Base-by-base conservation (phyloP, 2,329 filamentous ascomycete species). In the Colletotrichum tabaci region DNA sequence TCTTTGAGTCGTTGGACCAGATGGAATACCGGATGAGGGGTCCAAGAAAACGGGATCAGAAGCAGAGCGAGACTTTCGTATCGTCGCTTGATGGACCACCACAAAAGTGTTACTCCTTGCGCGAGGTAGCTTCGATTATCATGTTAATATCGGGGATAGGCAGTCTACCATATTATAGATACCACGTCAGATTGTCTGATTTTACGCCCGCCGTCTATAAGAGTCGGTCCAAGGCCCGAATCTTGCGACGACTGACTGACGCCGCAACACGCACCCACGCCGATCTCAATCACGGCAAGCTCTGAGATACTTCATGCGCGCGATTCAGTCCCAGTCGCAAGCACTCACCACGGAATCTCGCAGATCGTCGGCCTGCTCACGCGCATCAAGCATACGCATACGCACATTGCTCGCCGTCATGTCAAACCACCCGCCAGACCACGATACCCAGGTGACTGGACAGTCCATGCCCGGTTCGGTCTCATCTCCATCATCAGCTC, bases 241-340 rank as follows among this genome's bases (percentile, higher is more conserved):
- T 63, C n/a, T 42, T 60, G 61, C 53, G 61, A 69, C 38, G 38
- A 53, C 60, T 38, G 38, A 53, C 60, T 16, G 30, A 46, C 61
- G 46, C 16, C 30, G 15, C 23, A 35, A 46, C 53, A 44, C 46
- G 35, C 44, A 53, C 66, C 21, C 46, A 40, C 23, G 55, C 61
- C 10, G 30, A 30, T 56, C 47, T 46, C 44, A 47, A 23, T 47
- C n/a, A 46, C 7, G 35, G 46, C 40, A 40, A 26, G 42, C 46
- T n/a, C n/a, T 47, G 13, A 18, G 12, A 30, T 21, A 9, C 35
- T 62, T 55, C 21, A 67, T 67, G 66, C 66, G 35, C 58, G n/a
- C 58, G 58, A 61, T 50, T 61, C 58, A 61, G 44, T 23, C 8
- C 58, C 58, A 23, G 50, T 21, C 15, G 9, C 40, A 38, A 15